Evolutionary conservation across 2,329 filamentous ascomycete species (phyloP).

Genomic region (Coleophoma cylindrospora): DNA sequence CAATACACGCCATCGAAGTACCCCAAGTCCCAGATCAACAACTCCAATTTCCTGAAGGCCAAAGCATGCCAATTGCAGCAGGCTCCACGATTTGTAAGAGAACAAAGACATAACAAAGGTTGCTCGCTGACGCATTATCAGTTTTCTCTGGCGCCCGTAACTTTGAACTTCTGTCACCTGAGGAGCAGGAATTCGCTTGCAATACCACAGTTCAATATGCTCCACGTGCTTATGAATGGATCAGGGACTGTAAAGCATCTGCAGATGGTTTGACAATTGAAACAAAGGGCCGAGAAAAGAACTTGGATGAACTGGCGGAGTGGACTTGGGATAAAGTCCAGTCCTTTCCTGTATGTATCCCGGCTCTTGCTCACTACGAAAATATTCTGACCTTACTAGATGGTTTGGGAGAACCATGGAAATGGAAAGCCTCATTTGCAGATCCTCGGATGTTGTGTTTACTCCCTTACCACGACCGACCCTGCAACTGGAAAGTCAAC

Average conservation of each 20-base stretch:
- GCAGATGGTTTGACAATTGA: conserved; percentile 21
- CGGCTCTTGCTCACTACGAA: neutral
- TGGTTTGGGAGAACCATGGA: conserved; percentile 16
- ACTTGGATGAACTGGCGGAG: conserved; percentile 10
- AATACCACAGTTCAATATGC: conserved; percentile 26
- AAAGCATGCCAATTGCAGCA: conserved; percentile 14
- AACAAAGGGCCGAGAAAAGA: conserved; percentile 10
- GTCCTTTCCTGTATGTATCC: conserved; percentile 14
- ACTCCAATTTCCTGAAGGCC: conserved; percentile 14
- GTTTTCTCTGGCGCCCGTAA: conserved; percentile 21
- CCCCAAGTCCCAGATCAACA: conserved; percentile 20
- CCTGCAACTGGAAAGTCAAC: conserved; percentile 12
- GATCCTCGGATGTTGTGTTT: conserved; percentile 21
- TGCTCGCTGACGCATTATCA: neutral
- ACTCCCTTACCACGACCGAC: conserved; percentile 14
- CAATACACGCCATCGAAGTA: conserved; percentile 16
- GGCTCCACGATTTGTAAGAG: conserved; percentile 20
- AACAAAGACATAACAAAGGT: too few species aligned
- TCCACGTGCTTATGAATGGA: conserved; percentile 23
- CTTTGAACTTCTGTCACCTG: conserved; percentile 18
- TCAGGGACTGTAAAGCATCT: conserved; percentile 24
- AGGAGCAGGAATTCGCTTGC: conserved; percentile 20
- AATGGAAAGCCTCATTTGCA: conserved; percentile 15
- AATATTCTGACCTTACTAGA: conserved; percentile 2
- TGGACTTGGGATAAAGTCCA: conserved; percentile 19